These are phyloP conservation scores for Heritiera fomes DNA, from an alignment of 345 rosid species.

Conservation along the genomic window DNA sequence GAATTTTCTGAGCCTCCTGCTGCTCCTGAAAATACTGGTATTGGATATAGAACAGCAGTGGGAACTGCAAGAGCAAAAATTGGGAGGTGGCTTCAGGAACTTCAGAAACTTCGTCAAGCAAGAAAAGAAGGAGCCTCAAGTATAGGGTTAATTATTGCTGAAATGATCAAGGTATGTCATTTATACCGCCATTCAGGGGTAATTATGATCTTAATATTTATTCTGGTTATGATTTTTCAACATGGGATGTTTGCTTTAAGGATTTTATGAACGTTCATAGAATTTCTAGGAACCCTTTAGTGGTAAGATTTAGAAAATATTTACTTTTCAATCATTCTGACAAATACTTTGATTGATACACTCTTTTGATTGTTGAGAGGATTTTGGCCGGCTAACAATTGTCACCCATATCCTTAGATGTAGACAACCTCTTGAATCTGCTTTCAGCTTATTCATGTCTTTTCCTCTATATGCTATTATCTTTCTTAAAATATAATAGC, in stretches of 20 bases:
- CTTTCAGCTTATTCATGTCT: background rate
- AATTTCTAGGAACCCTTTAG: conserved; percentile 12
- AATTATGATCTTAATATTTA: background rate
- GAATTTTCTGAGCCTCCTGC: conserved; percentile 53
- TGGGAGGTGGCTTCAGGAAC: conserved; percentile 85
- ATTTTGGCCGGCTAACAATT: background rate
- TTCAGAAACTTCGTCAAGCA: conserved; percentile 75
- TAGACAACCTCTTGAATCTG: background rate
- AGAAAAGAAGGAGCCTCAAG: conserved; percentile 78
- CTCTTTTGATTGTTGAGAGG: conserved; percentile 13
- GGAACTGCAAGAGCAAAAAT: conserved; percentile 73
- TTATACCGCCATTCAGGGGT: conserved; percentile 8
- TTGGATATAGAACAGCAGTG: conserved; percentile 65
- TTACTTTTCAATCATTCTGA: background rate
- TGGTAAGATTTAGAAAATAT: background rate
- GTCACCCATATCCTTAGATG: background rate
- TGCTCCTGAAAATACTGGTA: conserved; percentile 53
- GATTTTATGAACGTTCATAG: background rate
- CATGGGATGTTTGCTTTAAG: background rate
- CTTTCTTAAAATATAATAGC: conserved; percentile 1
- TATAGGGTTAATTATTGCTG: conserved; percentile 64
- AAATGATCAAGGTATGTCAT: conserved; percentile 65
- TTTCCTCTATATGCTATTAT: conserved; percentile 12
- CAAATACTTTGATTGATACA: background rate
- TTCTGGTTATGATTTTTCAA: conserved; percentile 11